phyloP scores from a whole-genome alignment of 2,329 filamentous ascomycete species.

The Fusarium algeriense region DNA sequence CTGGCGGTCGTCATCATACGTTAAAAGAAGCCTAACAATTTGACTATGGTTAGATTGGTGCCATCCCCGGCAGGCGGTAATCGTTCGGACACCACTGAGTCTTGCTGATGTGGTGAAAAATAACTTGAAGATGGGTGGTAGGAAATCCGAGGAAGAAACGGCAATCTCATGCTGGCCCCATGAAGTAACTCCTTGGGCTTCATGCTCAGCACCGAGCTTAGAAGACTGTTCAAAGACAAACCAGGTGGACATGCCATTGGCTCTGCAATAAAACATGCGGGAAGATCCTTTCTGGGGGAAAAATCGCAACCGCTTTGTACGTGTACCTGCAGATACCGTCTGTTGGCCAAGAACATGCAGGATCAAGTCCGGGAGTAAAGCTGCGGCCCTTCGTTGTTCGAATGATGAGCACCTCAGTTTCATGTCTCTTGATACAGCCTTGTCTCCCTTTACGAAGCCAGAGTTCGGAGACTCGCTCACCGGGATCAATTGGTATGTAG shows the following conservation, averaged over 20 bases:
- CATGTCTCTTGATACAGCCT: too few relatives aligned
- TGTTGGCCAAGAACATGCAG: rapidly evolving
- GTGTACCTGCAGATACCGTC: rapidly evolving
- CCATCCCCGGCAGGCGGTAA: not conserved
- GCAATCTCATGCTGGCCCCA: not conserved
- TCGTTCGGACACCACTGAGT: not conserved
- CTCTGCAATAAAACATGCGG: slow-evolving; percentile 3
- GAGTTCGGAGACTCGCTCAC: not conserved
- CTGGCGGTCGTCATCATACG: not conserved
- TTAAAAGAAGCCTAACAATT: not conserved
- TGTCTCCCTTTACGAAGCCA: too few relatives aligned
- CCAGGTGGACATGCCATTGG: rapidly evolving
- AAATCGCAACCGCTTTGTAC: not conserved
- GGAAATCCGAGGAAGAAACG: too few relatives aligned
- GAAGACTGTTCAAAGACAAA: not conserved
- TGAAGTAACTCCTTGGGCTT: rapidly evolving
- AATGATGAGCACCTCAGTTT: not conserved
- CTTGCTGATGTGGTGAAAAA: too few relatives aligned
- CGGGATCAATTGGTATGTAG: not conserved
- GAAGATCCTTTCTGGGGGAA: not conserved
- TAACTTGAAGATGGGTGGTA: too few relatives aligned
- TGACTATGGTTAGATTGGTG: rapidly evolving
- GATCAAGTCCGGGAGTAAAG: not conserved
- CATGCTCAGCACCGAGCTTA: rapidly evolving
- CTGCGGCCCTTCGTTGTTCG: not conserved